Evolutionary conservation across 1,284 basidiomycete genomes (phyloP), one percentile per base, ranked within the genome.

Genomic region (Moesziomyces parantarcticus): DNA sequence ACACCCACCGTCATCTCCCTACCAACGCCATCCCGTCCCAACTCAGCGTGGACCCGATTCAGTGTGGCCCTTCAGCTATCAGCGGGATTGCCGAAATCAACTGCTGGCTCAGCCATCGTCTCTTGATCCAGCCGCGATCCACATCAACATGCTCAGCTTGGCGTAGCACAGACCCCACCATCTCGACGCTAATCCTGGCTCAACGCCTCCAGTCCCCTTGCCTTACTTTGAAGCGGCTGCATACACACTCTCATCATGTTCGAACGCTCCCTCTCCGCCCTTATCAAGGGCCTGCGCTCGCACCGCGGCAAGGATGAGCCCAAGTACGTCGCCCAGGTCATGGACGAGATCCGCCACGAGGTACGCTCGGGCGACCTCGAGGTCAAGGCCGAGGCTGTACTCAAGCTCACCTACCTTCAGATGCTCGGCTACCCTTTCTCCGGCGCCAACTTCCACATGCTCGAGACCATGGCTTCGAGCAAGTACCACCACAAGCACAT

Each of bases 391-490:
- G 94, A 89, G 32, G 97, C 94, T 0, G 90, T 98, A 42, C 88
- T 99, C 82, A 99, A 99, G 86, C 90, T 98, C 71, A 94, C 93
- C 80, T 99, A 98, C 86, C 89, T 96, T 72, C 92, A 95, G 79
- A 96, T 96, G 94, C 85, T 96, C 16, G 93, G 93, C 43, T 86
- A 87, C 63, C 85, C 86, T 3, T 83, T 86, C 22, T 80, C 85
- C 8, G 82, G 85, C 36, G 86, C 86, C 13, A 86, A 39, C 82
- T 86, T 59, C 85, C 91, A 97, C 84, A 92, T 99, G 59, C 91
- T 99, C 14, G 97, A 99, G 82, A 93, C 96, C 80, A 99, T 99
- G 97, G 95, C 94, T 29, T 94, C 93, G 3, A 87, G 92, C 2
- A 90, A 90, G 78, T 90, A 91, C 77, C 94, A 98, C 85, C 88